These are phyloP conservation scores for Uronychia setigera DNA, from an alignment of 73 alveolate species.

Conservation along the genomic window DNA sequence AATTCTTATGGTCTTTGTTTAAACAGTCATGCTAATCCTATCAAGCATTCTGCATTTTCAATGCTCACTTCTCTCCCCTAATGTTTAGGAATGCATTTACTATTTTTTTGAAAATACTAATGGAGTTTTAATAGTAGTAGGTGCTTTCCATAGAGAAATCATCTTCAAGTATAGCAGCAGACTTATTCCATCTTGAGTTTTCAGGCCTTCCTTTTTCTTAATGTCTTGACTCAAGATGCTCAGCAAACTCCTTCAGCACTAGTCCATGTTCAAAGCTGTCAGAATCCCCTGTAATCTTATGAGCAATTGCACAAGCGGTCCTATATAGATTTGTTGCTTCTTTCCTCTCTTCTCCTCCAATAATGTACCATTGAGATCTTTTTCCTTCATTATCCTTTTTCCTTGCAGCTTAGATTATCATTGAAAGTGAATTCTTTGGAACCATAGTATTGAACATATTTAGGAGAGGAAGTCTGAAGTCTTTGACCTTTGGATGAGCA, in stretches of 20 bases:
- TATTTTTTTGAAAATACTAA: constrained; percentile 21
- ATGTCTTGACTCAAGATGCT: constrained; percentile 62
- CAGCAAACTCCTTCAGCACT: constrained; percentile 55
- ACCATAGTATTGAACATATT: neutral
- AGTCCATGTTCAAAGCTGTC: constrained; percentile 23
- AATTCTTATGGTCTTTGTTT: constrained; percentile 39
- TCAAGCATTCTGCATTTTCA: constrained; percentile 46
- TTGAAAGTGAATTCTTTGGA: neutral
- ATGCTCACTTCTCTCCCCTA: constrained; percentile 16
- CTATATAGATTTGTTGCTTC: constrained; percentile 58
- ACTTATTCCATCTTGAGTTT: constrained; percentile 61
- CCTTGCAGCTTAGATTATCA: constrained; percentile 27
- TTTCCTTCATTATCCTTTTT: constrained; percentile 45
- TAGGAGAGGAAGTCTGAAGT: constrained; percentile 16
- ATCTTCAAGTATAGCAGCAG: constrained; percentile 62
- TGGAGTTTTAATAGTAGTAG: constrained; percentile 37
- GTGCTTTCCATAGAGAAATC: constrained; percentile 55
- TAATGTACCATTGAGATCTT: constrained; percentile 31
- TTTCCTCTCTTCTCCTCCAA: constrained; percentile 51
- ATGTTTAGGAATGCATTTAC: neutral
- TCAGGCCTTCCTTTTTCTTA: constrained; percentile 69
- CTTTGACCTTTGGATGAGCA: constrained; percentile 39
- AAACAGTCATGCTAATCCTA: constrained; percentile 54
- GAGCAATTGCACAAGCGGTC: constrained; percentile 39
- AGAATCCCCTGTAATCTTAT: constrained; percentile 21